A percentile compares a stretch with the other conserved stretches of the same genome.
Evolutionary conservation across 2,329 filamentous ascomycete species (phyloP).

Genomic region (Diatrype stigma): DNA sequence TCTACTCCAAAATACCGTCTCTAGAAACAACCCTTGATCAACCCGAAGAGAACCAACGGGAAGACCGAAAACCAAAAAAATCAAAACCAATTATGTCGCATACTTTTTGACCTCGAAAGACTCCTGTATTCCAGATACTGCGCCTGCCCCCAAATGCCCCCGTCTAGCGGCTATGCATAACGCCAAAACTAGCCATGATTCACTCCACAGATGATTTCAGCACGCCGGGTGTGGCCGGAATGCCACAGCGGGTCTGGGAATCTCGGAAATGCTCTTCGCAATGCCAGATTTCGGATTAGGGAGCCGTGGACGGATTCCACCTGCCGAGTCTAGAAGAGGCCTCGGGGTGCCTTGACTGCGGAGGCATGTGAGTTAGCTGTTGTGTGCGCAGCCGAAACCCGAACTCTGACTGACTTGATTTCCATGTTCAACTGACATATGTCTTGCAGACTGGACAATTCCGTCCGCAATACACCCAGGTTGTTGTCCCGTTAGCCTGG

Average conservation of each 20-base stretch:
- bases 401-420: background rate
- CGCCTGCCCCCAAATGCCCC: background rate
- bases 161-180: background rate
- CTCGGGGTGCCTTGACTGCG: background rate
- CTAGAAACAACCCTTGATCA: background rate
- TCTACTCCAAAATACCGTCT: background rate
- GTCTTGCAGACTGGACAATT: slow-evolving; percentile 20
- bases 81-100: background rate
- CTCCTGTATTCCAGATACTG: background rate
- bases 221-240: background rate
- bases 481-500: slow-evolving; percentile 11
- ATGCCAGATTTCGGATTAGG: background rate
- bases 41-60: background rate
- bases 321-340: background rate
- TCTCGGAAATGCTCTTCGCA: background rate
- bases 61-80: background rate
- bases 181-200: background rate
- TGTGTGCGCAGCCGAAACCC: background rate
- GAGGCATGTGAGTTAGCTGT: background rate
- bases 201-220: background rate
- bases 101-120: background rate
- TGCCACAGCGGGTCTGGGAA: background rate
- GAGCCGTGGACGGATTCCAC: background rate
- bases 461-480: slow-evolving; percentile 19
- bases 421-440: slow-evolving; percentile 12